These are phyloP conservation scores for Pestalotiopsis sp. DNA, from an alignment of 2,329 filamentous ascomycete genomes.

Conservation along the genomic window DNA sequence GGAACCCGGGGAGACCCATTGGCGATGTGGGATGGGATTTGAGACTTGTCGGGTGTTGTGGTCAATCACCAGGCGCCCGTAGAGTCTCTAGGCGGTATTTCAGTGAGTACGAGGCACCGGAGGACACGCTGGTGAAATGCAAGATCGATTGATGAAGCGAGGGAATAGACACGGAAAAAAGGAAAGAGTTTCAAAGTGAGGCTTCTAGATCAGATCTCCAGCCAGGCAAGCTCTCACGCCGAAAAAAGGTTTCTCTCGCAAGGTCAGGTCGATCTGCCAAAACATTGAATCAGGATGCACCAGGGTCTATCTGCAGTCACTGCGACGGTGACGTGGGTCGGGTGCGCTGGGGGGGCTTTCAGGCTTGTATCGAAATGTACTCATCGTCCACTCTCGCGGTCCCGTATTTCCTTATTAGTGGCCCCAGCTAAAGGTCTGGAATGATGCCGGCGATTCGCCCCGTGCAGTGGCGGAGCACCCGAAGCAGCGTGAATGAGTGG, in stretches of 20 bases:
- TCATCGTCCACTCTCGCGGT: not conserved
- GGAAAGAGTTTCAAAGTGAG: not conserved
- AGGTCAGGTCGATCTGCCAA: not conserved
- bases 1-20: slow-evolving; percentile 24
- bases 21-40: not conserved
- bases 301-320: not conserved
- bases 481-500: not conserved
- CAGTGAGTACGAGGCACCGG: not conserved
- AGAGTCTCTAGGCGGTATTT: not conserved
- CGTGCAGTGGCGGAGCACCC: slow-evolving; percentile 7
- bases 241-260: not conserved
- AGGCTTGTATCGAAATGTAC: not conserved
- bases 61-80: not conserved
- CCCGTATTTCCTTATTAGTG: slow-evolving; percentile 4
- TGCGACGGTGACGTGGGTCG: slow-evolving; percentile 8
- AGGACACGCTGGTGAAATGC: not conserved
- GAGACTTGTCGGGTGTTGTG: not conserved
- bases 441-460: not conserved
- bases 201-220: not conserved
- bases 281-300: not conserved
- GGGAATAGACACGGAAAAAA: not conserved
- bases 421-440: not conserved
- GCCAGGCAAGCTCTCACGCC: not conserved
- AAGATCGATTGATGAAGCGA: not conserved
- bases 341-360: too few relatives aligned